A percentile compares a stretch with the other conserved stretches of the same genome.
phyloP scores from a whole-genome alignment of 495 filamentous ascomycete species.

The Aspergillus conjunctus region DNA sequence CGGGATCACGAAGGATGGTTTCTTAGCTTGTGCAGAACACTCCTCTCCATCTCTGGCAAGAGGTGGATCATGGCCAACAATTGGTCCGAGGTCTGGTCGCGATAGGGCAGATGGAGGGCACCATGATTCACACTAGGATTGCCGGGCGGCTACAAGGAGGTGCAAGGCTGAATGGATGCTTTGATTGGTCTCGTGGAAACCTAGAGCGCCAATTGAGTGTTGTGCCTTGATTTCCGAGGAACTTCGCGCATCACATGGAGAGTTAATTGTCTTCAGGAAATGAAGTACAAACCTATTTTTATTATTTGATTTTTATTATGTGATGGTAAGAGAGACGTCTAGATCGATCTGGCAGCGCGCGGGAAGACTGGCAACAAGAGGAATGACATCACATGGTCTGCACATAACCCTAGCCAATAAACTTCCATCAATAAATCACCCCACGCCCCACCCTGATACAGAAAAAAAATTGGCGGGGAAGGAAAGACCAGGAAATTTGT shows the following conservation, averaged over 20 bases:
- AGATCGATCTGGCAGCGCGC: too few species aligned
- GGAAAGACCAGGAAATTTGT: conserved; percentile 7
- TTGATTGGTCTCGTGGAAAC: conserved; percentile 9
- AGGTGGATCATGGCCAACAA: not conserved
- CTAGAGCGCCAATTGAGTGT: not conserved
- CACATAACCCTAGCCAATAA: conserved; percentile 24
- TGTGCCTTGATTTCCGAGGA: not conserved
- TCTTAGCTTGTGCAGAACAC: conserved; percentile 14
- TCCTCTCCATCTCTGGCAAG: not conserved
- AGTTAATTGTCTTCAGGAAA: not conserved
- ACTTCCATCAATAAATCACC: conserved; percentile 5
- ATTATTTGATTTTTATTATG: not conserved
- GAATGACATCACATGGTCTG: conserved; percentile 22
- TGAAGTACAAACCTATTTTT: not conserved
- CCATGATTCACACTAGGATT: conserved; percentile 2
- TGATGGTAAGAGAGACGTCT: not conserved
- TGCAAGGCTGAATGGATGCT: not conserved
- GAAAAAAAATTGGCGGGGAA: conserved; percentile 34
- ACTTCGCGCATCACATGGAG: not conserved
- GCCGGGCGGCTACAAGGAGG: conserved; percentile 19
- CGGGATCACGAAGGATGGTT: not conserved
- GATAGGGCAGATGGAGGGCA: not conserved
- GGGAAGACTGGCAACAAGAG: not conserved
- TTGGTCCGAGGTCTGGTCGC: conserved; percentile 2
- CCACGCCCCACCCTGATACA: conserved; percentile 13